Conservation (phyloP, 176 grass and related monocot genomes). For the Aegilops umbellulata region DNA sequence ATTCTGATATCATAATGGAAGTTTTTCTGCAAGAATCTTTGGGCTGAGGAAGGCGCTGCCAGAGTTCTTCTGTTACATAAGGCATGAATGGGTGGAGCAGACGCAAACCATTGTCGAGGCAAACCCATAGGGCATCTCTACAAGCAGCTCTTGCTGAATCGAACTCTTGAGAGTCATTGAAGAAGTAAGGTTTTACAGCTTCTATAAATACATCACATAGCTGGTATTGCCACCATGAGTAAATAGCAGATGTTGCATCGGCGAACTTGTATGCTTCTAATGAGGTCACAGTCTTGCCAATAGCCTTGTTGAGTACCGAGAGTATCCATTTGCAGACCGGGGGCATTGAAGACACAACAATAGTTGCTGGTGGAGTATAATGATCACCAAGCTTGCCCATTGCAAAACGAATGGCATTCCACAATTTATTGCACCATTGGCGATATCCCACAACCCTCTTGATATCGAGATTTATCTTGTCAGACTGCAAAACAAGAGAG, state of each 20-base stretch:
- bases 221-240: slow-evolving; percentile 85
- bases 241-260: slow-evolving; percentile 78
- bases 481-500: slow-evolving; percentile 42
- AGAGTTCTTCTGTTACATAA: slow-evolving; percentile 87
- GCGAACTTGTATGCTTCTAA: slow-evolving; percentile 80
- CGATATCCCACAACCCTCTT: slow-evolving; percentile 73
- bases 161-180: slow-evolving; percentile 59
- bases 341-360: slow-evolving; percentile 54
- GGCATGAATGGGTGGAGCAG: slow-evolving; percentile 91
- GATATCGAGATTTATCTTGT: slow-evolving; percentile 91
- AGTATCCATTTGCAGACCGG: slow-evolving; percentile 87
- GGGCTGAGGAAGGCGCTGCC: slow-evolving; percentile 76
- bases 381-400: slow-evolving; percentile 79
- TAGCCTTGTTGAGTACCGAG: slow-evolving; percentile 71
- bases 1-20: slow-evolving; percentile 87
- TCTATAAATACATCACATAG: slow-evolving; percentile 92
- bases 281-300: slow-evolving; percentile 65
- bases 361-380: slow-evolving; percentile 59
- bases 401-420: slow-evolving; percentile 87
- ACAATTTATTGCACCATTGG: slow-evolving; percentile 92
- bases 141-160: slow-evolving; percentile 64
- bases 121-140: slow-evolving; percentile 74
- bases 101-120: slow-evolving; percentile 72
- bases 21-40: slow-evolving; percentile 58
- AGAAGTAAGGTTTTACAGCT: slow-evolving; percentile 84